Evolutionary conservation across 2,329 filamentous ascomycete species (phyloP).

Genomic region (Aureobasidium sp.): DNA sequence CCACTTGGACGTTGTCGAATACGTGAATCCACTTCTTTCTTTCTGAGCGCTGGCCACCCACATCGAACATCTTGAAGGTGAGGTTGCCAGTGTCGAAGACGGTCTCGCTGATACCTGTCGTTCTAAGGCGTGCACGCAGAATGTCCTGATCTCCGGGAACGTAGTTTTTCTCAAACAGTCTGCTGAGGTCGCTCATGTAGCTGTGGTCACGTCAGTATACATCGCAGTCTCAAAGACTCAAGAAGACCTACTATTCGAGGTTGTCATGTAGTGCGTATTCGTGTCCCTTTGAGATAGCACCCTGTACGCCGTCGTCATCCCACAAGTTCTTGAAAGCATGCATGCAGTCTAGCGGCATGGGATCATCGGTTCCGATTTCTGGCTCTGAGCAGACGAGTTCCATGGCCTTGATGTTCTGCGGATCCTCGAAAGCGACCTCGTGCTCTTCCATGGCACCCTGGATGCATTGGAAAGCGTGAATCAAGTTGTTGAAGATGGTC

Average conservation of each 20-base stretch:
- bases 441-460: conserved; percentile 87
- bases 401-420: conserved; percentile 73
- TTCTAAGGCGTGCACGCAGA: conserved; percentile 92
- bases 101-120: conserved; percentile 93
- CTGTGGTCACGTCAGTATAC: conserved; percentile 42
- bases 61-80: conserved; percentile 96
- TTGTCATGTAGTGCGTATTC: conserved; percentile 97
- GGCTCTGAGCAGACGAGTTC: conserved; percentile 69
- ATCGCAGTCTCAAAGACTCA: not conserved
- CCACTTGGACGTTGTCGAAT: conserved; percentile 96
- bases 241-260: conserved; percentile 68
- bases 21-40: conserved; percentile 99
- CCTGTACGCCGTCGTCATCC: conserved; percentile 74
- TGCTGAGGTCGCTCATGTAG: conserved; percentile 67
- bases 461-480: conserved; percentile 86
- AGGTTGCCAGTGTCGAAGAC: conserved; percentile 92
- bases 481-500: conserved; percentile 90
- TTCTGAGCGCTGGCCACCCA: conserved; percentile 90
- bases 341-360: conserved; percentile 70
- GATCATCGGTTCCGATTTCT: conserved; percentile 76
- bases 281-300: conserved; percentile 87
- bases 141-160: conserved; percentile 94
- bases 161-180: conserved; percentile 62
- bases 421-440: conserved; percentile 67
- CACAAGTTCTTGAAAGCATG: conserved; percentile 78